Percentiles rank a stretch among this genome's conserved stretches.
These are phyloP conservation scores for Aspergillus niger DNA, from an alignment of 2,329 filamentous ascomycete genomes.

Conservation along the genomic window DNA sequence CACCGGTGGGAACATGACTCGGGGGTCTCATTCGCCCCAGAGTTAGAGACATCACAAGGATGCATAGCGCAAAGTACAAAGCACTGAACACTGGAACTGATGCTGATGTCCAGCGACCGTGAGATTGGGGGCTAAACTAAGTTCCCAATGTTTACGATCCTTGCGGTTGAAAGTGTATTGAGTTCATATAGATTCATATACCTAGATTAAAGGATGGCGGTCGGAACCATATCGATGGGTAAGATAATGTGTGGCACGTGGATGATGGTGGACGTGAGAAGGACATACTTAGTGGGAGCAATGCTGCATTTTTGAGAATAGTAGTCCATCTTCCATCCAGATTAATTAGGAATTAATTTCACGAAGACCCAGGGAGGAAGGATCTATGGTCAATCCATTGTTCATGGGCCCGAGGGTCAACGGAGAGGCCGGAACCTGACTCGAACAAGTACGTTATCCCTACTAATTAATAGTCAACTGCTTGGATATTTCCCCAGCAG, in stretches of 20 bases:
- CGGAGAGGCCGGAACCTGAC: not conserved
- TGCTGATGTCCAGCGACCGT: not conserved
- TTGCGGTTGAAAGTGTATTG: not conserved
- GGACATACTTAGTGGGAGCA: not conserved
- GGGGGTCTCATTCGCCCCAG: not conserved
- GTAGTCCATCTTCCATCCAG: not conserved
- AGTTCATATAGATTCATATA: not conserved
- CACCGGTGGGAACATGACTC: conserved; percentile 10
- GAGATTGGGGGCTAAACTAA: not conserved
- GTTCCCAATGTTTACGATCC: not conserved
- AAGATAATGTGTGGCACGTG: not conserved
- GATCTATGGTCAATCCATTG: not conserved
- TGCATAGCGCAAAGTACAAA: too few species aligned
- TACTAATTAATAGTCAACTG: too few species aligned
- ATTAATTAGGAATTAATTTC: not conserved
- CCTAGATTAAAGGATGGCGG: not conserved
- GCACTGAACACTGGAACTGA: too few species aligned
- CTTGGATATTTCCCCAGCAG: too few species aligned
- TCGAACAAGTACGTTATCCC: not conserved
- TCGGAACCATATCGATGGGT: not conserved
- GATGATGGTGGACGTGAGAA: not conserved
- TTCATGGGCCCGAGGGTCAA: not conserved
- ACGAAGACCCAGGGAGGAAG: not conserved
- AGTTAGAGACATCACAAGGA: not conserved
- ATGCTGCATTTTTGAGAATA: not conserved